Conservation (phyloP, 2,329 filamentous ascomycete species). For the Aspergillus flavus region DNA sequence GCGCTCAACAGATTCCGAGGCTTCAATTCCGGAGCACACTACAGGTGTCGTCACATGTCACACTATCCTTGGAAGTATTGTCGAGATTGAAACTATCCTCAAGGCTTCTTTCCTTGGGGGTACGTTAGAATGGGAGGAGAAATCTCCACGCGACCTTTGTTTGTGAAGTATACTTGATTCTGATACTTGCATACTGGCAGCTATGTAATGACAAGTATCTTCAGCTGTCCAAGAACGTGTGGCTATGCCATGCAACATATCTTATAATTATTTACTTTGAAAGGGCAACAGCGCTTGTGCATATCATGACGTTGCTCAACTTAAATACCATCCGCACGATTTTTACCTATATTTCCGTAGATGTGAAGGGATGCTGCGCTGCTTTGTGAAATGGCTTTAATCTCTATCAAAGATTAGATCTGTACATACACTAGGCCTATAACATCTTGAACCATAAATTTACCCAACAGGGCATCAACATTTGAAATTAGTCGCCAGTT, state of each 20-base stretch:
- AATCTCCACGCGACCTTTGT: neutral
- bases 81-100: neutral
- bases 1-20: slow-evolving; percentile 4
- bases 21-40: slow-evolving; percentile 17
- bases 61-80: neutral
- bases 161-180: neutral
- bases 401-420: neutral
- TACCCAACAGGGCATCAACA: slow-evolving; percentile 18
- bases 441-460: slow-evolving; percentile 14
- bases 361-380: neutral
- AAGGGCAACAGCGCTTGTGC: neutral
- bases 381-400: neutral
- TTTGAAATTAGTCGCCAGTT: slow-evolving; percentile 8
- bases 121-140: neutral
- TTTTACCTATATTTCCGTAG: neutral
- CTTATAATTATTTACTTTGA: neutral
- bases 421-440: slow-evolving; percentile 13
- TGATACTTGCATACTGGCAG: neutral
- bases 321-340: too few relatives aligned
- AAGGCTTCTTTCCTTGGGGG: neutral
- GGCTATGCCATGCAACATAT: neutral
- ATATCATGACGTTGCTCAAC: neutral
- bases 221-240: neutral
- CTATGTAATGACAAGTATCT: neutral
- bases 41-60: neutral